These are phyloP conservation scores for Dillenia suffruticosa DNA, from an alignment of 164 flowering plant genomes.

Conservation along the genomic window DNA sequence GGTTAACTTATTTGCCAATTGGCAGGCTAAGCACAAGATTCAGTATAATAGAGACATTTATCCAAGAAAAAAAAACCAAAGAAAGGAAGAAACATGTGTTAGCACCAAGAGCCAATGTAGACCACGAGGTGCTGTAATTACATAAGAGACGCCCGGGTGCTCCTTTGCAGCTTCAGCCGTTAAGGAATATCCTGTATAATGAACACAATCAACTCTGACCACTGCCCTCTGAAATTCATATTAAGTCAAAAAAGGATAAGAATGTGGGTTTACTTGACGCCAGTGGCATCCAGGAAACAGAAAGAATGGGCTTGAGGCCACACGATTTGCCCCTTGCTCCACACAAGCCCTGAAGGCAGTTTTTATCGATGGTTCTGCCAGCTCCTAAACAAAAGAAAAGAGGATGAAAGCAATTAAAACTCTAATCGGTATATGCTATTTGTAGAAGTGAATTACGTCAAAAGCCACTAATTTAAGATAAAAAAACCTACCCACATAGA, in stretches of 20 bases:
- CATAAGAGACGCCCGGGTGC: slow-evolving; percentile 65
- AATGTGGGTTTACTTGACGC: slow-evolving; percentile 52
- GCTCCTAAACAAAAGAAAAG: too few species aligned
- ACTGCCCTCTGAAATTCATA: neutral
- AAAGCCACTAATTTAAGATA: too few species aligned
- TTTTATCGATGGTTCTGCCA: too few species aligned
- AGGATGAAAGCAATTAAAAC: too few species aligned
- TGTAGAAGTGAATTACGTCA: too few species aligned
- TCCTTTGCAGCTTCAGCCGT: slow-evolving; percentile 92
- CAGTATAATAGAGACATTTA: neutral
- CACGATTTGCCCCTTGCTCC: slow-evolving; percentile 14
- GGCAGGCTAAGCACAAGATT: too few species aligned
- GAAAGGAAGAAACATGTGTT: slow-evolving; percentile 7
- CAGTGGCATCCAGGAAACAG: slow-evolving; percentile 96
- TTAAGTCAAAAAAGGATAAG: neutral
- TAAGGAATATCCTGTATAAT: slow-evolving; percentile 72
- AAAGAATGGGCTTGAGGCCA: slow-evolving; percentile 90
- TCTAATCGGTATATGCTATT: too few species aligned
- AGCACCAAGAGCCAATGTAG: slow-evolving; percentile 82
- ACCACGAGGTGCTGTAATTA: slow-evolving; percentile 90
- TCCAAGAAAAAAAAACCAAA: neutral
- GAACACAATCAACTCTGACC: neutral
- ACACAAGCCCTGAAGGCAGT: too few species aligned
- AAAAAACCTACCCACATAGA: too few species aligned
- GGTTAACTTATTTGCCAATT: too few species aligned